Evolutionary conservation across 2,329 filamentous ascomycete species (phyloP).

Genomic region (Aspergillus sp.): DNA sequence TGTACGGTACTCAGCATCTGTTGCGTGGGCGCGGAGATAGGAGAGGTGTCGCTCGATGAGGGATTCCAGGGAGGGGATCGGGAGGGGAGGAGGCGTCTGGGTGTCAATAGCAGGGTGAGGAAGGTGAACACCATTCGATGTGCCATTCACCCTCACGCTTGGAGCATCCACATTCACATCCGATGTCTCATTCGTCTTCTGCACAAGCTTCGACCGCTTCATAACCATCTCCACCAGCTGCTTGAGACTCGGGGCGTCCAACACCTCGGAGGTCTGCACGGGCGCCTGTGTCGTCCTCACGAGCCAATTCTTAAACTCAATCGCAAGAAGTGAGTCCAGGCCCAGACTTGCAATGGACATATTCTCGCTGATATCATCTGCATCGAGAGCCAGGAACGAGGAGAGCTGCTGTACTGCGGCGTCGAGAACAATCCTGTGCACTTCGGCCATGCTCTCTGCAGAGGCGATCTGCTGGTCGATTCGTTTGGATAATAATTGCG

Average conservation of each 20-base stretch:
- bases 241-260: background rate
- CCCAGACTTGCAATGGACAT: background rate
- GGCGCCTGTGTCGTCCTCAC: background rate
- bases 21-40: background rate
- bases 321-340: conserved; percentile 6
- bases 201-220: conserved; percentile 6
- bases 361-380: background rate
- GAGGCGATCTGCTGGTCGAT: conserved; percentile 1
- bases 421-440: background rate
- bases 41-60: background rate
- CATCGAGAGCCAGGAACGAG: conserved; percentile 2
- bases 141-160: background rate
- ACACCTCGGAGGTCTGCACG: background rate
- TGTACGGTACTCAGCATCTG: background rate
- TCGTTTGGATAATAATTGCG: background rate
- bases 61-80: background rate
- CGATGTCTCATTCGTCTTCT: background rate
- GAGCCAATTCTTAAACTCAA: conserved; percentile 14
- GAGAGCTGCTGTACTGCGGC: conserved; percentile 1
- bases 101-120: background rate
- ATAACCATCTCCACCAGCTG: conserved; percentile 1
- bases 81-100: background rate
- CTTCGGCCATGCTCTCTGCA: background rate
- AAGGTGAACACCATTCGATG: background rate
- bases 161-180: background rate